Evolutionary conservation across 352 stramenopile species (phyloP).

Genomic region (Phytophthora agathidicida): DNA sequence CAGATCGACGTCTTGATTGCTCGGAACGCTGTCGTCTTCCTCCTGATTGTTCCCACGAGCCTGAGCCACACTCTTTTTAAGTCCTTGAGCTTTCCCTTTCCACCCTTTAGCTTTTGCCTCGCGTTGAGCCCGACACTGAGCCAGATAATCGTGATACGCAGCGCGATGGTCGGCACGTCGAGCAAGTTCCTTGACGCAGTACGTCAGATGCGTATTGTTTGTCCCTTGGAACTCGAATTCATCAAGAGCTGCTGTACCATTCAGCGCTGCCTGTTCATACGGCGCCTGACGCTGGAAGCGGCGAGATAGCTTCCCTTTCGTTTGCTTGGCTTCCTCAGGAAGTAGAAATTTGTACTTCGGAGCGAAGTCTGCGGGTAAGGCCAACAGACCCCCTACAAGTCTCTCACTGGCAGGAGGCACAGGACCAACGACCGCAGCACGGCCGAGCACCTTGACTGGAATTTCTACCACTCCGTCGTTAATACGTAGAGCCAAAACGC

Average conservation of each 20-base stretch:
- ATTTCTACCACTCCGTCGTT: slow-evolving; percentile 58
- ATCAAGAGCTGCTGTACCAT: slow-evolving; percentile 74
- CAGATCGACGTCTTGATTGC: slow-evolving; percentile 47
- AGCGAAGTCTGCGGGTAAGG: slow-evolving; percentile 84
- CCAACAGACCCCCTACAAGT: slow-evolving; percentile 63
- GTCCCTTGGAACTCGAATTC: slow-evolving; percentile 86
- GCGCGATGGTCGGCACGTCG: slow-evolving; percentile 69
- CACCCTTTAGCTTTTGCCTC: slow-evolving; percentile 35
- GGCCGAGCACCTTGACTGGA: slow-evolving; percentile 68
- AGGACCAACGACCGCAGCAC: slow-evolving; percentile 54
- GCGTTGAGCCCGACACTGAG: slow-evolving; percentile 42
- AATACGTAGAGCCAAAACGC: slow-evolving; percentile 45
- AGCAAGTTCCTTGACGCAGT: slow-evolving; percentile 84
- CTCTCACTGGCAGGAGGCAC: slow-evolving; percentile 34
- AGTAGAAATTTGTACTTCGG: slow-evolving; percentile 92
- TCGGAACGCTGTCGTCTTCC: slow-evolving; percentile 25
- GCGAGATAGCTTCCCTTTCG: slow-evolving; percentile 54
- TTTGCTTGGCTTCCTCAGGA: slow-evolving; percentile 67
- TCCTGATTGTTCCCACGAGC: slow-evolving; percentile 40
- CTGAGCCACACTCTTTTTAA: slow-evolving; percentile 60
- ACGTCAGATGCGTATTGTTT: slow-evolving; percentile 87
- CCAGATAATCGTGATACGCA: slow-evolving; percentile 75
- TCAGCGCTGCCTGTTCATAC: slow-evolving; percentile 65
- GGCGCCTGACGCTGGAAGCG: slow-evolving; percentile 67
- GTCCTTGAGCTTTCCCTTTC: slow-evolving; percentile 33